Base-by-base conservation (phyloP, 2,329 filamentous ascomycete species). In the Fusarium proliferatum region DNA sequence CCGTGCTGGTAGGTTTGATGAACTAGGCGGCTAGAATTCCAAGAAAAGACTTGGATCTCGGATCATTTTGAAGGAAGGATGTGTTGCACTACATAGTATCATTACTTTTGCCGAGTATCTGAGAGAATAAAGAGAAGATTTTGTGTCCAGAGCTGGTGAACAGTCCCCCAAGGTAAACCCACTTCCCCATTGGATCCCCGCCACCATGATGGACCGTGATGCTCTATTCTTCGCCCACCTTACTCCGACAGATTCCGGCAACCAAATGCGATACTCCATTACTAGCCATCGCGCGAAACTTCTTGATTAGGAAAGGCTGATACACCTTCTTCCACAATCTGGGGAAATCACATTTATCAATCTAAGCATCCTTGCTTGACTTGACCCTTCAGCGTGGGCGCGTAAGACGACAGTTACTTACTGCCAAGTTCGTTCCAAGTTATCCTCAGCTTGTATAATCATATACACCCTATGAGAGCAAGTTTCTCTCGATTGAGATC, bases 181-280 rank as follows among this genome's bases (percentile, higher is more conserved):
- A 53, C 64, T 43, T 59, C 55, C 28, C 58, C 39, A 49, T 38
- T 49, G 33, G 30, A 52, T 58, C 42, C 68, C 63, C 67, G 58
- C 55, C 39, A 53, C 67, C 67, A 72, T 71, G 69, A 67, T 70
- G 52, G 59, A 64, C 41, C 52, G 26, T n/a, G 3, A 45, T 28
- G 16, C n/a, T 70, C 39, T 56, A 33, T 49, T 43, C 52, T 57
- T 60, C 21, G 23, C 38, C 46, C 38, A 26, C 39, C 46, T 42
- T 33, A 28, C 49, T 60, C 69, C 43, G 58, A 62, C 34, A 51
- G 42, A 57, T 67, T 13, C 57, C 67, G 62, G 48, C 30, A 55
- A 41, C 30, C 23, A 58, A 45, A 65, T 69, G 38, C 34, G 39
- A 60, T 38, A 34, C 39, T 42, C 38, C 55, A 19, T 30, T 23